These are phyloP conservation scores for Exophiala aquamarina DNA, from an alignment of 2,329 filamentous ascomycete species.

Conservation along the genomic window DNA sequence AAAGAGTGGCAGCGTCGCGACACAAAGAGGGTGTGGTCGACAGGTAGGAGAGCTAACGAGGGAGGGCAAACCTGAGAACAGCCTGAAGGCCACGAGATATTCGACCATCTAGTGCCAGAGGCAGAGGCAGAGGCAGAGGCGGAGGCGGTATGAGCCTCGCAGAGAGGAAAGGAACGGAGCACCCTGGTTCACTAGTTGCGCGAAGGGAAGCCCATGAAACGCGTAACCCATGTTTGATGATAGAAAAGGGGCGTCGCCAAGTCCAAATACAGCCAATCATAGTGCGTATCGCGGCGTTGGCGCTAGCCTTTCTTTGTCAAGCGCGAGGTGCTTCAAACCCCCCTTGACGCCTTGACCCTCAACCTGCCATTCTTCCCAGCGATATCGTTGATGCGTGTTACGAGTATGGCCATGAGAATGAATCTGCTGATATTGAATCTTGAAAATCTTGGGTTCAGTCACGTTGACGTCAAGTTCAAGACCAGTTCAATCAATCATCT, in stretches of 20 bases:
- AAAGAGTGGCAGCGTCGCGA: slow-evolving; percentile 19
- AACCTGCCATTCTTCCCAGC: no score
- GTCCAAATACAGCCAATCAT: slow-evolving; percentile 5
- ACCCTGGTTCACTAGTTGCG: no score
- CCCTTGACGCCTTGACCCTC: background rate
- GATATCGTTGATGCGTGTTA: no score
- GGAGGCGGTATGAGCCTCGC: slow-evolving; percentile 31
- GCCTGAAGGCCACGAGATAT: background rate
- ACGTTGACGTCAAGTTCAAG: no score
- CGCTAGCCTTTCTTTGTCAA: background rate
- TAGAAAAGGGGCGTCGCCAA: slow-evolving; percentile 17
- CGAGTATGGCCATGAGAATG: no score
- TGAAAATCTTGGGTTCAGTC: no score
- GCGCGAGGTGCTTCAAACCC: background rate
- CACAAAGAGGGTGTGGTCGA: slow-evolving; percentile 16
- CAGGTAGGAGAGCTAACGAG: background rate
- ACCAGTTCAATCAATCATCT: no score
- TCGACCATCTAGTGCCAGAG: background rate
- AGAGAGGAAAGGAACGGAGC: no score
- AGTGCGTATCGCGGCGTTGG: background rate
- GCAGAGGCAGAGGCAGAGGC: slow-evolving; percentile 33
- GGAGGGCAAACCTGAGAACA: background rate
- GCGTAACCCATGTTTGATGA: slow-evolving; percentile 10
- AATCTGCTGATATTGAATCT: no score
- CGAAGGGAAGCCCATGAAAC: slow-evolving; percentile 13